phyloP scores from a whole-genome alignment of 768 basidiomycete genomes.

The Lentinula edodes region DNA sequence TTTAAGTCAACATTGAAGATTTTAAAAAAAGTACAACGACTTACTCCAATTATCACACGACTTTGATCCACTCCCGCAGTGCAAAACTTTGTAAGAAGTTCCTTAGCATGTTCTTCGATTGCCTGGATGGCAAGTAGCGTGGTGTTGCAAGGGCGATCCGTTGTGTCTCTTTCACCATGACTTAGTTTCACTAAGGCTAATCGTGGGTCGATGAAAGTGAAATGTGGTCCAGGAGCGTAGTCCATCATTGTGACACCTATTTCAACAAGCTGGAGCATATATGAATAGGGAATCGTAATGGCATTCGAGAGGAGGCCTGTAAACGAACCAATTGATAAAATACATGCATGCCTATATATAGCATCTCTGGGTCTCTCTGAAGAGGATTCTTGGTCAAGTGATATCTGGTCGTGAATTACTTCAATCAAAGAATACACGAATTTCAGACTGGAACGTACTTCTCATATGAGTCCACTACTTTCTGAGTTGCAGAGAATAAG shows the following conservation, averaged over 20 bases:
- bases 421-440: no score
- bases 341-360: background rate
- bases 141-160: background rate
- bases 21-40: background rate
- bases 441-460: background rate
- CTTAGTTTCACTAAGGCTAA: background rate
- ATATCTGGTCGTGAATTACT: no score
- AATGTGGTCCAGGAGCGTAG: background rate
- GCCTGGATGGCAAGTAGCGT: background rate
- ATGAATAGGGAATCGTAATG: no score
- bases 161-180: background rate
- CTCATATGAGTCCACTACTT: background rate
- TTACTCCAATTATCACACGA: background rate
- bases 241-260: background rate
- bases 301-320: no score
- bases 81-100: background rate
- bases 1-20: background rate
- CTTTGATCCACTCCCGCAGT: background rate
- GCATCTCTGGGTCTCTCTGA: background rate
- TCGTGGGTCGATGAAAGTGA: background rate
- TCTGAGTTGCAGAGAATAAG: background rate
- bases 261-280: background rate
- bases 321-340: background rate
- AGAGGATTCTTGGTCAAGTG: background rate
- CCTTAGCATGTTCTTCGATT: background rate